A percentile compares a stretch with the other conserved stretches of the same genome.
Evolutionary conservation across 306 rosid genomes (phyloP).

Genomic region (Quillaja saponaria): DNA sequence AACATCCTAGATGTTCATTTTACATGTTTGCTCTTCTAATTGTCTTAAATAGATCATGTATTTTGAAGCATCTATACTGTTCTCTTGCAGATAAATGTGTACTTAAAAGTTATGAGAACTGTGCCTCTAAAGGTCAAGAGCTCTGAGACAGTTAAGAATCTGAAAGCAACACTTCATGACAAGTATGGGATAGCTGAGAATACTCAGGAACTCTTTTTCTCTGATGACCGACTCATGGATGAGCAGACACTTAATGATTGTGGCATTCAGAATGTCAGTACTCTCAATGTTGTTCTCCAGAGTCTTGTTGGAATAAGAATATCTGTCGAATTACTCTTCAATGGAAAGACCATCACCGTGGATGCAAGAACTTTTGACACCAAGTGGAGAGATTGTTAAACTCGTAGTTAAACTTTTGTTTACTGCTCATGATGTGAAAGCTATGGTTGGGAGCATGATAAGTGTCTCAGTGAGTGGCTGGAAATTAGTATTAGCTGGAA

Average conservation of each 20-base stretch:
- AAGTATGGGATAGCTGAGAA: conserved; percentile 17
- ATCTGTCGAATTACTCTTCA: conserved; percentile 24
- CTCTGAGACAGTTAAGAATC: conserved; percentile 11
- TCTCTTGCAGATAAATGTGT: conserved; percentile 16
- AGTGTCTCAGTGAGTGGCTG: conserved; percentile 4
- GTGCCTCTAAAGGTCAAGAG: conserved; percentile 6
- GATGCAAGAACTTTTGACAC: conserved; percentile 24
- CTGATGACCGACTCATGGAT: conserved; percentile 6
- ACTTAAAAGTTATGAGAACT: conserved; percentile 1
- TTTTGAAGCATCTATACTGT: no score
- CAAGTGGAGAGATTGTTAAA: conserved; percentile 4
- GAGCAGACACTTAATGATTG: conserved; percentile 9
- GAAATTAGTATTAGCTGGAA: conserved; percentile 12
- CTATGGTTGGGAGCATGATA: conserved; percentile 19
- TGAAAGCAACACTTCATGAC: conserved; percentile 15
- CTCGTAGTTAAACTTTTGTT: conserved; percentile 12
- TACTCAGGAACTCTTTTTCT: conserved; percentile 13
- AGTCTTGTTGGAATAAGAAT: neutral
- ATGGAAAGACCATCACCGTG: conserved; percentile 9
- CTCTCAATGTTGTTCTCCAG: conserved; percentile 18
- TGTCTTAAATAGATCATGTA: no score
- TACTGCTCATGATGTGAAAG: conserved; percentile 27
- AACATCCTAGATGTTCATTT: no score
- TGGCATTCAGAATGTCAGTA: conserved; percentile 12
- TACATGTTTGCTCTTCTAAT: no score